Evolutionary conservation across 257 asterid species (phyloP).

Genomic region (Osmanthus fragrans): DNA sequence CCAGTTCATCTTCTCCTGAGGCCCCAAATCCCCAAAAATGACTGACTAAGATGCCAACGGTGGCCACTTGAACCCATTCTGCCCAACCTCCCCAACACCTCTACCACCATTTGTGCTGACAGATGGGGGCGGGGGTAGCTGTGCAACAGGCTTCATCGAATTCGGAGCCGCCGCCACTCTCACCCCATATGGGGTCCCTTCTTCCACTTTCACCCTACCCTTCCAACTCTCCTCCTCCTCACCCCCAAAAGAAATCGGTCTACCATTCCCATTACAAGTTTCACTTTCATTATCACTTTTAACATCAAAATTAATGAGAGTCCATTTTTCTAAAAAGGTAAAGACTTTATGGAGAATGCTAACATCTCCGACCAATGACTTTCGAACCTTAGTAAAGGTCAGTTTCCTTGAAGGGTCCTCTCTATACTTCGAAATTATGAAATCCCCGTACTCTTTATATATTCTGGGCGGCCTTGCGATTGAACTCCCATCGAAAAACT

Average conservation of each 20-base stretch:
- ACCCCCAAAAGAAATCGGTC: conserved; percentile 22
- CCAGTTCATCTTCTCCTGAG: conserved; percentile 46
- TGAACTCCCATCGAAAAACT: conserved; percentile 79
- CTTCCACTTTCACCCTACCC: conserved; percentile 80
- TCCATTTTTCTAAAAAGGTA: conserved; percentile 86
- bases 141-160: conserved; percentile 59
- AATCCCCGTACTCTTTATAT: conserved; percentile 86
- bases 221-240: conserved; percentile 52
- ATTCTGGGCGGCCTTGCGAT: conserved; percentile 74
- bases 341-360: conserved; percentile 75
- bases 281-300: conserved; percentile 1
- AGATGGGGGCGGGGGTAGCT: conserved; percentile 46
- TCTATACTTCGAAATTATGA: conserved; percentile 73
- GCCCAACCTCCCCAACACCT: conserved; percentile 48
- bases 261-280: conserved; percentile 18
- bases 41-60: conserved; percentile 79
- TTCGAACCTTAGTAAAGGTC: conserved; percentile 73
- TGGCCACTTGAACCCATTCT: conserved; percentile 59
- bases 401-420: conserved; percentile 67
- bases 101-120: conserved; percentile 44
- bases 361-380: conserved; percentile 84
- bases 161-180: conserved; percentile 88
- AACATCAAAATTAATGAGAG: conserved; percentile 70
- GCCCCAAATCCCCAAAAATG: conserved; percentile 58
- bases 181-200: conserved; percentile 93